phyloP scores from a whole-genome alignment of 2,329 filamentous ascomycete genomes.

The Sarocladium kiliense region DNA sequence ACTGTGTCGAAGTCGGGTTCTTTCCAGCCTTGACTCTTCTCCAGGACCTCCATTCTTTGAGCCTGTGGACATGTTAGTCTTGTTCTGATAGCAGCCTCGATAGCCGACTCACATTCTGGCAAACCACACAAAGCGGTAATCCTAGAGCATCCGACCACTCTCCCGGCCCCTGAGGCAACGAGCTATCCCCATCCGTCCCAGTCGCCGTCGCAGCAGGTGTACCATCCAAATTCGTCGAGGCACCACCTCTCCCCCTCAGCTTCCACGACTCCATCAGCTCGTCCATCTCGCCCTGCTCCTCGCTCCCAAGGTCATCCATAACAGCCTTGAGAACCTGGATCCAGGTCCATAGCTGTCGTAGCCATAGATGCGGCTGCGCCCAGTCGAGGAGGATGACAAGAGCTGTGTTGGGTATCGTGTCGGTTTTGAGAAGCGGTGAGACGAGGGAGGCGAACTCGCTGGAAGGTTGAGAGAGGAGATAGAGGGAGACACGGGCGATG shows the following conservation, averaged over 20 bases:
- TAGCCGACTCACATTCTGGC: slow-evolving; percentile 70
- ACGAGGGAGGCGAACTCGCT: slow-evolving; percentile 78
- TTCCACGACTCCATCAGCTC: slow-evolving; percentile 79
- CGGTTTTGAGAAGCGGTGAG: slow-evolving; percentile 75
- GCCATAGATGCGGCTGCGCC: slow-evolving; percentile 89
- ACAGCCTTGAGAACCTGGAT: slow-evolving; percentile 76
- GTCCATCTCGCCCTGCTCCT: slow-evolving; percentile 79
- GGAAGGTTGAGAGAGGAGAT: slow-evolving; percentile 81
- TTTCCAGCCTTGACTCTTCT: slow-evolving; percentile 88
- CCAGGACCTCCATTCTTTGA: slow-evolving; percentile 84
- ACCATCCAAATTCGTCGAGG: slow-evolving; percentile 58
- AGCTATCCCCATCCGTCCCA: slow-evolving; percentile 57
- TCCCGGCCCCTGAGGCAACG: slow-evolving; percentile 75
- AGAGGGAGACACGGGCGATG: slow-evolving; percentile 81
- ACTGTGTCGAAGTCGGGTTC: slow-evolving; percentile 97
- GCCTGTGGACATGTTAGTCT: slow-evolving; percentile 44
- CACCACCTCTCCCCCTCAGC: slow-evolving; percentile 64
- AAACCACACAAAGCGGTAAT: slow-evolving; percentile 87
- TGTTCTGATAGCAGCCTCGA: slow-evolving; percentile 11
- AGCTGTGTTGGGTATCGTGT: slow-evolving; percentile 79
- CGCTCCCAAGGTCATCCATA: slow-evolving; percentile 65
- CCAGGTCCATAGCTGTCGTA: slow-evolving; percentile 85
- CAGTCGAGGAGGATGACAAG: slow-evolving; percentile 93
- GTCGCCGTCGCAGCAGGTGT: slow-evolving; percentile 49
- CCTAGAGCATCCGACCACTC: slow-evolving; percentile 92